These are phyloP conservation scores for Diplodia mutila DNA, from an alignment of 2,329 filamentous ascomycete genomes.

Conservation along the genomic window DNA sequence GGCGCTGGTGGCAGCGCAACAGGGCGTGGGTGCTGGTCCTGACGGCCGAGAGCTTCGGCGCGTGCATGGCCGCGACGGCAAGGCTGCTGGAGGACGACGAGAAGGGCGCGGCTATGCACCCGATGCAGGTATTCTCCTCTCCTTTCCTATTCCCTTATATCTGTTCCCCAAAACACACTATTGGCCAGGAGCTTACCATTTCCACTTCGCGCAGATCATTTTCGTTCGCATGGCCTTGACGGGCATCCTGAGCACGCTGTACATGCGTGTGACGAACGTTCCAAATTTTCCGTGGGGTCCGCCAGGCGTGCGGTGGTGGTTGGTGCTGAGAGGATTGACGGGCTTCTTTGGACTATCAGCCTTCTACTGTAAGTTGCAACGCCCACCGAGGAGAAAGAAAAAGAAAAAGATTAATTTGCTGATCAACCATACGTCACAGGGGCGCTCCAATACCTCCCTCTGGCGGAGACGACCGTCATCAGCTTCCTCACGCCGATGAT, in stretches of 20 bases:
- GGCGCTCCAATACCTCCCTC: conserved; percentile 73
- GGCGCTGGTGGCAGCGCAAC: conserved; percentile 19
- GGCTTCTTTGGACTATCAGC: conserved; percentile 37
- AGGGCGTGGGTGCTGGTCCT: conserved; percentile 21
- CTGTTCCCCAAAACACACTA: neutral
- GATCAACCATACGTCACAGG: conserved; percentile 54
- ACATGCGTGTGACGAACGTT: conserved; percentile 68
- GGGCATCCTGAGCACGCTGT: conserved; percentile 63
- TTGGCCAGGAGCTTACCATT: neutral
- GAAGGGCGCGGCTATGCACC: conserved; percentile 18
- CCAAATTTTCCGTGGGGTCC: conserved; percentile 34
- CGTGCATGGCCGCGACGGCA: conserved; percentile 22
- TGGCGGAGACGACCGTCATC: conserved; percentile 84
- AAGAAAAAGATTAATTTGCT: too few species aligned
- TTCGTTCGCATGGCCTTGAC: conserved; percentile 79
- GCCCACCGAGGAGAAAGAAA: too few species aligned
- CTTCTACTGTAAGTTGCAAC: conserved; percentile 34
- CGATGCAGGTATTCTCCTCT: conserved; percentile 15
- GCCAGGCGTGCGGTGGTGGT: conserved; percentile 30
- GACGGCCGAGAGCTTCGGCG: conserved; percentile 19
- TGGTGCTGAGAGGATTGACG: conserved; percentile 33
- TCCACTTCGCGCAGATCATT: conserved; percentile 62
- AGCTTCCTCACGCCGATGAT: conserved; percentile 81
- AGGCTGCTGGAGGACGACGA: conserved; percentile 19
- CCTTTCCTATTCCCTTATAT: neutral